A percentile compares a stretch with the other conserved stretches of the same genome.
Evolutionary conservation across 371 early-diverging fungal genomes (phyloP).

Genomic region (Coemansia sp.): DNA sequence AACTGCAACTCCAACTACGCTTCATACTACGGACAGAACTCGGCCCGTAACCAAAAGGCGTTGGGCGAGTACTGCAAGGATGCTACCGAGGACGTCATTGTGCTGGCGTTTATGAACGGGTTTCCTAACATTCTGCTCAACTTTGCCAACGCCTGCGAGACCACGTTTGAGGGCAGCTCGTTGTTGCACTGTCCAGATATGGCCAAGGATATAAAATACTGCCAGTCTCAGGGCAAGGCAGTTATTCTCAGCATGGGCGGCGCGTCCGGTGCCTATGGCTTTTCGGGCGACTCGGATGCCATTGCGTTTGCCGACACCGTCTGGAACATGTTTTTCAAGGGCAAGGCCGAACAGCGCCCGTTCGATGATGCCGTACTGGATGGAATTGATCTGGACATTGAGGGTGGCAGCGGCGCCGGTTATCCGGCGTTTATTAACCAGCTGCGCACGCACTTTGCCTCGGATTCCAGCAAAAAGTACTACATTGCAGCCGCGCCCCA

Average conservation of each 20-base stretch:
- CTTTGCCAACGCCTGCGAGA: conserved; percentile 59
- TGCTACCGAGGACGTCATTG: conserved; percentile 55
- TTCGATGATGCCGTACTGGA: conserved; percentile 65
- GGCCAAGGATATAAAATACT: conserved; percentile 59
- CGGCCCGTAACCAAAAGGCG: conserved; percentile 30
- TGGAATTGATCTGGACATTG: conserved; percentile 73
- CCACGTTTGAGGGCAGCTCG: conserved; percentile 52
- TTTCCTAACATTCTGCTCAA: conserved; percentile 59
- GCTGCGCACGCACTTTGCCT: conserved; percentile 53
- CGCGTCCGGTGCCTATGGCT: conserved; percentile 61
- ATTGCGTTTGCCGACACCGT: conserved; percentile 57
- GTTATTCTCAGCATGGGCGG: conserved; percentile 67
- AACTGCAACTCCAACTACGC: conserved; percentile 52
- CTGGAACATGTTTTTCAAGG: conserved; percentile 62
- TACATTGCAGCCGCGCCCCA: conserved; percentile 57
- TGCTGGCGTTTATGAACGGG: conserved; percentile 63
- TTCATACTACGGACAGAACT: conserved; percentile 58
- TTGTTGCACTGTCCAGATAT: conserved; percentile 59
- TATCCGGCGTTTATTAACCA: conserved; percentile 58
- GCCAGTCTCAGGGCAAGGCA: conserved; percentile 61
- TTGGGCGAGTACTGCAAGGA: conserved; percentile 61
- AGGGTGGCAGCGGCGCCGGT: conserved; percentile 59
- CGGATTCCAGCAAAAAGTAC: conserved; percentile 50
- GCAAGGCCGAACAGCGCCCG: conserved; percentile 54
- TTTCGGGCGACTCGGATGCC: conserved; percentile 55